Conservation (phyloP, 495 filamentous ascomycete species). For the Lichina pygmaea region DNA sequence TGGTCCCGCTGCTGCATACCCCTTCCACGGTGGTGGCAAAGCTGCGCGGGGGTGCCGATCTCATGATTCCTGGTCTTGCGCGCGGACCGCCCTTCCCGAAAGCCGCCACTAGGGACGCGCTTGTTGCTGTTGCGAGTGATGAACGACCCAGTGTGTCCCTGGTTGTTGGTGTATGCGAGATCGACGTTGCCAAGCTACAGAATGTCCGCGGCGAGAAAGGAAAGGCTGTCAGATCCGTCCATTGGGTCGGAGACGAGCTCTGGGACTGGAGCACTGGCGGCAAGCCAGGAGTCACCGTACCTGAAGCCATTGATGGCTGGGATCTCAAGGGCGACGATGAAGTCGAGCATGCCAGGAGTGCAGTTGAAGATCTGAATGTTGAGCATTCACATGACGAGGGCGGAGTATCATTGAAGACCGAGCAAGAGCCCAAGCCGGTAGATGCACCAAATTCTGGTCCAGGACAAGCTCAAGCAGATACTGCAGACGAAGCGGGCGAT, state of each 20-base stretch:
- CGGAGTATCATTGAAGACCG: slow-evolving; percentile 16
- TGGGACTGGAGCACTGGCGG: slow-evolving; percentile 35
- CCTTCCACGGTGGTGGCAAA: slow-evolving; percentile 34
- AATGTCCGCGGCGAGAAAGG: slow-evolving; percentile 38
- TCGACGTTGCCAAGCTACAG: slow-evolving; percentile 30
- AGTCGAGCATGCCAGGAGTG: too few species aligned
- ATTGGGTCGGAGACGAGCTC: slow-evolving; percentile 52
- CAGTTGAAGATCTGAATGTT: not conserved
- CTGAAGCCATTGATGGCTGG: slow-evolving; percentile 14
- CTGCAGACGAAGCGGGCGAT: slow-evolving; percentile 13
- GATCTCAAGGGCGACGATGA: not conserved
- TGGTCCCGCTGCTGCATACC: slow-evolving; percentile 38
- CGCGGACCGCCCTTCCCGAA: slow-evolving; percentile 40
- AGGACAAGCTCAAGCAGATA: slow-evolving; percentile 9
- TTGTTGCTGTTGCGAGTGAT: slow-evolving; percentile 38
- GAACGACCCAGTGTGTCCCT: slow-evolving; percentile 33
- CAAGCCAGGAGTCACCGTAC: slow-evolving; percentile 17
- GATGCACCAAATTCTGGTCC: slow-evolving; percentile 9
- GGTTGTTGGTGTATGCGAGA: slow-evolving; percentile 38
- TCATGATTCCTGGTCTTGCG: slow-evolving; percentile 52
- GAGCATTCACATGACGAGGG: slow-evolving; percentile 9
- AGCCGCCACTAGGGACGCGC: slow-evolving; percentile 28
- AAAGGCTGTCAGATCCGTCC: slow-evolving; percentile 35
- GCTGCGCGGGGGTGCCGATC: slow-evolving; percentile 34
- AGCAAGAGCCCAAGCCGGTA: slow-evolving; percentile 5